Conservation (phyloP, 495 filamentous ascomycete species). For the Filosporella fistucella region DNA sequence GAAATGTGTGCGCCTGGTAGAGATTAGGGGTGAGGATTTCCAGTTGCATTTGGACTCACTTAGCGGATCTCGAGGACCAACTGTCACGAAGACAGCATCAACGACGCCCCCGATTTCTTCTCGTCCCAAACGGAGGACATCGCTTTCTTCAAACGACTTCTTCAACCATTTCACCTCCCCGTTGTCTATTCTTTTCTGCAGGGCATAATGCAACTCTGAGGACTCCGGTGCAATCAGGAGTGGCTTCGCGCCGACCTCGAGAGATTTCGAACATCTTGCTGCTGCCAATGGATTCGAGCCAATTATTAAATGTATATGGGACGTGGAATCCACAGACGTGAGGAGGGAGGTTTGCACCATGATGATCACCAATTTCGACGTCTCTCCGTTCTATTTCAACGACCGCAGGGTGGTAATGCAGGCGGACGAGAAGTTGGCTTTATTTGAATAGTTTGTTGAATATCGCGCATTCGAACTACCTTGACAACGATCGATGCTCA, state of each 20-base stretch:
- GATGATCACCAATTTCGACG: too few relatives aligned
- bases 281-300: conserved; percentile 85
- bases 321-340: conserved; percentile 67
- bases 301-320: conserved; percentile 80
- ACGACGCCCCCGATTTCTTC: conserved; percentile 74
- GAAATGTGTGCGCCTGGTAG: conserved; percentile 61
- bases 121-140: conserved; percentile 72
- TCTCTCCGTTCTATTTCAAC: too few relatives aligned
- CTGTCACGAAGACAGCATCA: conserved; percentile 89
- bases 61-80: conserved; percentile 45
- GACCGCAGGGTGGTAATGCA: too few relatives aligned
- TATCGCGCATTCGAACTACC: too few relatives aligned
- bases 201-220: conserved; percentile 62
- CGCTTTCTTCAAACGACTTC: conserved; percentile 64
- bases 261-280: conserved; percentile 71
- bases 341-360: conserved; percentile 51
- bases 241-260: conserved; percentile 83
- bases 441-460: too few relatives aligned
- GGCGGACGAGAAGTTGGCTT: too few relatives aligned
- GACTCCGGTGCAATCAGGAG: conserved; percentile 73
- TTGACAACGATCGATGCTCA: too few relatives aligned
- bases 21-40: not conserved
- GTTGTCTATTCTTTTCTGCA: conserved; percentile 68
- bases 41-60: conserved; percentile 30
- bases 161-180: conserved; percentile 68